Percentiles rank a stretch among this genome's conserved stretches.
Evolutionary conservation across 2,329 filamentous ascomycete species (phyloP).

Genomic region (Alternaria burnsii): DNA sequence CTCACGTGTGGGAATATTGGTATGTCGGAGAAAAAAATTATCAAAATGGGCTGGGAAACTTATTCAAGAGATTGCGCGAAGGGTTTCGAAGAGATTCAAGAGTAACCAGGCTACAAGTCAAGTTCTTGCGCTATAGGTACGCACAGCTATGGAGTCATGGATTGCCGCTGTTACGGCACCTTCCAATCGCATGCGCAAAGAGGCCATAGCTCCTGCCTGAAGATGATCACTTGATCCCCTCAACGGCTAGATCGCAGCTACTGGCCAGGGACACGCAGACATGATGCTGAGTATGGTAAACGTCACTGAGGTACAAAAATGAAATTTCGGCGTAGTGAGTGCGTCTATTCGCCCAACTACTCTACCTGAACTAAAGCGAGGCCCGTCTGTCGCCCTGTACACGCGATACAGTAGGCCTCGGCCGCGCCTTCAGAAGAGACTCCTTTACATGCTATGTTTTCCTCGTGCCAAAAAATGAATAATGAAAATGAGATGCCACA

Average conservation of each 20-base stretch:
- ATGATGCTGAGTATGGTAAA: not conserved
- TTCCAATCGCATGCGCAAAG: constrained; percentile 21
- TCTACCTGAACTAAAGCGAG: constrained; percentile 32
- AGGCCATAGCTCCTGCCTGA: constrained; percentile 19
- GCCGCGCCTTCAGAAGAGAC: constrained; percentile 27
- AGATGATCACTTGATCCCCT: constrained; percentile 12
- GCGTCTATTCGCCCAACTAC: constrained; percentile 35
- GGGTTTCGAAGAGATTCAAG: constrained; percentile 3
- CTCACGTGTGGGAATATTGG: constrained; percentile 19
- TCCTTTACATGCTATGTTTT: constrained; percentile 43
- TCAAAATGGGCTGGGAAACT: constrained; percentile 8
- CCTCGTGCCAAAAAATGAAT: constrained; percentile 35
- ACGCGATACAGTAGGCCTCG: constrained; percentile 22
- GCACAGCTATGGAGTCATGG: constrained; percentile 23
- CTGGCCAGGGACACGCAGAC: not conserved
- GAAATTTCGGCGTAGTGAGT: constrained; percentile 18
- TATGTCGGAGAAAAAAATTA: constrained; percentile 1
- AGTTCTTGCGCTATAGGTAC: constrained; percentile 18
- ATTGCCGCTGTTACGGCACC: constrained; percentile 23
- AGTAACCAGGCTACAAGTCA: constrained; percentile 3
- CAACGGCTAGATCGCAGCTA: constrained; percentile 4
- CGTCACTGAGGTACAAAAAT: not conserved
- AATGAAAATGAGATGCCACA: constrained; percentile 35
- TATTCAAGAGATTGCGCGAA: constrained; percentile 11
- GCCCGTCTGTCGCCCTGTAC: constrained; percentile 20